phyloP scores from a whole-genome alignment of 2,329 filamentous ascomycete genomes.

The Knoxdaviesia proteae region DNA sequence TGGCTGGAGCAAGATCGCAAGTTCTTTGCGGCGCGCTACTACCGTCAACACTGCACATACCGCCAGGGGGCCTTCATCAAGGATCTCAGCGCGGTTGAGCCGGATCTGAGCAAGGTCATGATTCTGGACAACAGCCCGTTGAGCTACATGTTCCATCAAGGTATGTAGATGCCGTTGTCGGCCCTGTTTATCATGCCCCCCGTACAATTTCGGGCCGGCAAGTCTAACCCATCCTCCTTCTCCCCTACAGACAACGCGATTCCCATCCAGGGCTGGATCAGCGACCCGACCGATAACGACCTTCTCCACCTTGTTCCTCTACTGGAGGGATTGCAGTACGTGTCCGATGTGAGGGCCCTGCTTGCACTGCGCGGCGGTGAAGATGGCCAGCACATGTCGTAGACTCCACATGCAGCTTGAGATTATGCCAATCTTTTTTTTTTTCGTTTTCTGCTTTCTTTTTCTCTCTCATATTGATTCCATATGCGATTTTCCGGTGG shows the following conservation, averaged over 20 bases:
- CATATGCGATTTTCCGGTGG: background rate
- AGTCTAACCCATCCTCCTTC: conserved; percentile 2
- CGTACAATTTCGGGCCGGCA: background rate
- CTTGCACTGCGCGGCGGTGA: conserved; percentile 78
- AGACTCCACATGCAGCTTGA: conserved; percentile 4
- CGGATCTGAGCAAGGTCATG: conserved; percentile 93
- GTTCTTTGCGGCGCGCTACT: conserved; percentile 85
- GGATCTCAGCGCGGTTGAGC: conserved; percentile 86
- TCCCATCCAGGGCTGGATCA: conserved; percentile 98
- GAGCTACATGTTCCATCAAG: conserved; percentile 97
- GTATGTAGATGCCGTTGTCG: conserved; percentile 25
- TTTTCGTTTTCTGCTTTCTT: background rate
- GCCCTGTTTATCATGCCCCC: background rate
- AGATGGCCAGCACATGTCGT: conserved; percentile 38
- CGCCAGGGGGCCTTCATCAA: conserved; percentile 96
- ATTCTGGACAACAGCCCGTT: conserved; percentile 96
- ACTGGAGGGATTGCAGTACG: conserved; percentile 86
- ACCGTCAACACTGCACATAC: conserved; percentile 91
- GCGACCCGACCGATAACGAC: conserved; percentile 90
- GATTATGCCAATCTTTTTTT: background rate
- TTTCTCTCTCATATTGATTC: background rate
- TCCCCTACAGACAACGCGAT: conserved; percentile 70
- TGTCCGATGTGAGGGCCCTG: conserved; percentile 82
- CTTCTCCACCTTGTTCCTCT: conserved; percentile 81
- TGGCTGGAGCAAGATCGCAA: conserved; percentile 95